Evolutionary conservation across 2,329 filamentous ascomycete species (phyloP).

Genomic region (Colletotrichum theobromicola): DNA sequence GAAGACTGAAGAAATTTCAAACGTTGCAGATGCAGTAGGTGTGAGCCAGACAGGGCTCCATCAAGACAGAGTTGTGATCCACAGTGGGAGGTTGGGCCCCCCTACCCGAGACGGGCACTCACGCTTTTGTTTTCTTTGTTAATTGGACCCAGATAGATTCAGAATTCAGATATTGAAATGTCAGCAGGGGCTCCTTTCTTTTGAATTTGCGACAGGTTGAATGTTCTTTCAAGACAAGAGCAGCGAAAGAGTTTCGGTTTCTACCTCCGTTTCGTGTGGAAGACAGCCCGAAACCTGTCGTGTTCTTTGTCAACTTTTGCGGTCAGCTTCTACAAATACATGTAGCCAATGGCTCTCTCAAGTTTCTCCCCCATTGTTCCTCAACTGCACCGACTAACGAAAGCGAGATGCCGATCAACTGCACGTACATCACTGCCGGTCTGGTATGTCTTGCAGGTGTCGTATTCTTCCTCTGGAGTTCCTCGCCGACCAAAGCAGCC

Average conservation of each 20-base stretch:
- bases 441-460: neutral
- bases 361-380: neutral
- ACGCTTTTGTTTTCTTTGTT: neutral
- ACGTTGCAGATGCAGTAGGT: neutral
- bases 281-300: neutral
- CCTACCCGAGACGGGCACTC: accelerated
- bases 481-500: neutral
- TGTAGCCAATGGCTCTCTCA: accelerated
- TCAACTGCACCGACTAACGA: neutral
- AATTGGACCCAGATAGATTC: neutral
- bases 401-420: neutral
- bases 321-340: neutral
- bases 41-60: neutral
- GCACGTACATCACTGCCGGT: neutral
- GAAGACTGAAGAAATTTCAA: no score
- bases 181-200: neutral
- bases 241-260: neutral
- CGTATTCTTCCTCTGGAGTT: neutral
- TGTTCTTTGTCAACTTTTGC: neutral
- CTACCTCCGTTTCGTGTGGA: neutral
- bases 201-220: accelerated
- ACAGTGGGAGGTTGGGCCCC: neutral
- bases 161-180: neutral
- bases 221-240: neutral
- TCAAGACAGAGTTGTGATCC: neutral